Base-by-base conservation (phyloP, 441 rosid genomes). In the Erodium moschatum region DNA sequence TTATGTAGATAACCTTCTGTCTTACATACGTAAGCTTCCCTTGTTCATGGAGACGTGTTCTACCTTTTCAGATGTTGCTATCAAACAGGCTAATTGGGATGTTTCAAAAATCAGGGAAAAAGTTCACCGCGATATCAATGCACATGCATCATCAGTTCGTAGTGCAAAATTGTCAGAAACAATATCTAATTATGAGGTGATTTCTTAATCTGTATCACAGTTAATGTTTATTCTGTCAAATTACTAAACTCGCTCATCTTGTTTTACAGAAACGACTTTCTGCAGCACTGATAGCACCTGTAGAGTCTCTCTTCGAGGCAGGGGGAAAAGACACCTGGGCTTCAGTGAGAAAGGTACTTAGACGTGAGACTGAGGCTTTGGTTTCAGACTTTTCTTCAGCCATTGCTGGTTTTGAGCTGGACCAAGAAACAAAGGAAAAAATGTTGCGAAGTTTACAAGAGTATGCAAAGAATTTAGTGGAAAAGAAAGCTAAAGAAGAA, bases 401-500 rank as follows among this genome's bases (percentile, higher is more conserved):
- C 48, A 73, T 86, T 77, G 73, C 88, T 67, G 75, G 87, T 77
- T 91, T 93, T 70, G 91, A 88, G 85, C 69, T 91, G 80, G 88
- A 87, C 69, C 67, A 73, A 63, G 76, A 73, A 58, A 73, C 75
- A 9, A 63, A 69, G 69, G 84, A 83, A 61, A 74, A 64, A 67
- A 78, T 83, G 88, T 76, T 89, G 73, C 74, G 75, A 56, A 72
- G 76, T 69, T 75, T 93, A 72, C 77, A 80, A 73, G 81, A 82
- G 46, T 77, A 70, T 80, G 87, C 93, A 58, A 83, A 81, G 79
- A 82, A 81, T 72, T 31, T 93, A 68, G 95, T 91, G 65, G 82
- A 82, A 83, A 84, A 81, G 69, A 91, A 85, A 67, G 91, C 97
- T 31, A 89, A 82, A 82, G 83, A 87, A 82, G 90, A 85, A 78